A percentile compares a stretch with the other conserved stretches of the same genome.
phyloP scores from a whole-genome alignment of 1,139 yeast genomes.

The Kluyveromyces sp. region DNA sequence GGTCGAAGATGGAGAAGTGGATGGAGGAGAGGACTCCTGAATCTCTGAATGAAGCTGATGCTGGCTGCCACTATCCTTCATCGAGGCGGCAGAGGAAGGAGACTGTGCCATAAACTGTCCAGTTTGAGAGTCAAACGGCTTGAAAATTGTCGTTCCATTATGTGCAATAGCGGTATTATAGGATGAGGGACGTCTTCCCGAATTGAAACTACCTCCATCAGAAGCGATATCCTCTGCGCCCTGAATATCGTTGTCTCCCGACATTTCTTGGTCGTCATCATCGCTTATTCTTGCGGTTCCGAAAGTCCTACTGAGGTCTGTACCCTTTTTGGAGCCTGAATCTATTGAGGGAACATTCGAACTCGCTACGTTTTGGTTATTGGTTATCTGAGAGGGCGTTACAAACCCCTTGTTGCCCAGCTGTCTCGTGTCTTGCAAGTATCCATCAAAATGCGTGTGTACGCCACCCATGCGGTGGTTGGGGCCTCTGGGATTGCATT shows the following conservation, averaged over 20 bases:
- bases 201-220: conserved; percentile 1
- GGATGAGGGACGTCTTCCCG: conserved; percentile 8
- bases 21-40: conserved; percentile 5
- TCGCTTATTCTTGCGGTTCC: not conserved
- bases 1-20: conserved; percentile 2
- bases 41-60: not conserved
- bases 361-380: not conserved
- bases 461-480: conserved; percentile 1
- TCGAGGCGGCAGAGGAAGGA: conserved; percentile 6
- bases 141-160: conserved; percentile 18
- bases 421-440: conserved; percentile 11
- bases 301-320: not conserved
- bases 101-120: conserved; percentile 22
- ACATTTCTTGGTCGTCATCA: not conserved
- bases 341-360: not conserved
- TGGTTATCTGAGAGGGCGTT: conserved; percentile 11
- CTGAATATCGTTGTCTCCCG: conserved; percentile 1
- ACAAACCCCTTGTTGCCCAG: conserved; percentile 11
- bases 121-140: conserved; percentile 29
- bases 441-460: conserved; percentile 7
- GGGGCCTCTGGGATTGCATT: not conserved
- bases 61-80: conserved; percentile 2
- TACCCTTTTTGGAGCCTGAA: not conserved
- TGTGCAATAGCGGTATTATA: conserved; percentile 9
- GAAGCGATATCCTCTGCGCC: not conserved